Conservation (phyloP, 106 monocot genomes). For the Iris macrosiphon region DNA sequence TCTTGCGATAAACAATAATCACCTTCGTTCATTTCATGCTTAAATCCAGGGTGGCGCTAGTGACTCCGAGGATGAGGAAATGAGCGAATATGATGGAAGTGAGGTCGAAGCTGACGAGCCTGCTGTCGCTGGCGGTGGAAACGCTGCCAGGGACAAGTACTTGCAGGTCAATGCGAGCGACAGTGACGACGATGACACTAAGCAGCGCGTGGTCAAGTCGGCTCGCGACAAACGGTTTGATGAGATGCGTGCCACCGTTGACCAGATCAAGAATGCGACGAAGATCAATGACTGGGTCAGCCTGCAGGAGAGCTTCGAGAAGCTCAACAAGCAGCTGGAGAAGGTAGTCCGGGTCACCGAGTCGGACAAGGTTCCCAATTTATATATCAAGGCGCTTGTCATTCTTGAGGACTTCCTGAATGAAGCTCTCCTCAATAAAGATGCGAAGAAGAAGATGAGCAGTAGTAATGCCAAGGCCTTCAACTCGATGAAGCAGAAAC, state of each 20-base stretch:
- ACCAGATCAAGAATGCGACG: conserved; percentile 81
- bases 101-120: conserved; percentile 21
- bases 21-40: background rate
- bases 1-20: background rate
- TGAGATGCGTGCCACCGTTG: conserved; percentile 75
- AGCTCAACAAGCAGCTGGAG: conserved; percentile 92
- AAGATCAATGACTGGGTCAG: conserved; percentile 98
- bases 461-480: conserved; percentile 88
- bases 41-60: conserved; percentile 40
- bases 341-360: conserved; percentile 78
- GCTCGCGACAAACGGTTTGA: conserved; percentile 71
- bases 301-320: conserved; percentile 82
- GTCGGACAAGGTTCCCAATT: conserved; percentile 34
- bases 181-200: conserved; percentile 67
- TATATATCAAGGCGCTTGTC: conserved; percentile 86
- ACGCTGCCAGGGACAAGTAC: conserved; percentile 21
- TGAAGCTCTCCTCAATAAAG: conserved; percentile 74
- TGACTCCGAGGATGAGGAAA: conserved; percentile 44
- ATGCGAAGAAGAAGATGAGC: conserved; percentile 98
- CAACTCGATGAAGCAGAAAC: conserved; percentile 93
- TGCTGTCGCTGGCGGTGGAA: conserved; percentile 5
- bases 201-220: conserved; percentile 55
- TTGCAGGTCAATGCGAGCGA: conserved; percentile 30
- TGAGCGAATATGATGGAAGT: conserved; percentile 28
- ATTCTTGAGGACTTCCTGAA: conserved; percentile 84